phyloP scores from a whole-genome alignment of 2,329 filamentous ascomycete genomes.

The Aspergillus terreus region DNA sequence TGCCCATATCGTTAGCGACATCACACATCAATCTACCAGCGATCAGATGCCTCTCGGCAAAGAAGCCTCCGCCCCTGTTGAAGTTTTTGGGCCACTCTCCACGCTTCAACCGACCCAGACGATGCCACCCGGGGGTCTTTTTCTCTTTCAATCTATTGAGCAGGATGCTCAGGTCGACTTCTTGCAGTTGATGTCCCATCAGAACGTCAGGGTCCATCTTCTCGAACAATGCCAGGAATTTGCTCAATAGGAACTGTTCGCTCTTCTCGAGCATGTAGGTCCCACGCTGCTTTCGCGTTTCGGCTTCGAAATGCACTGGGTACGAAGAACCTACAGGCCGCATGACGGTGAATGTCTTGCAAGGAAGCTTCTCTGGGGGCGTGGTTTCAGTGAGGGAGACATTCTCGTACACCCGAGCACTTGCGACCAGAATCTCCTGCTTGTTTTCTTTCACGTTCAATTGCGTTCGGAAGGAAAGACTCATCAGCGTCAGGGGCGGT shows the following conservation, averaged over 20 bases:
- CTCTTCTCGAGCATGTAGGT: constrained; percentile 76
- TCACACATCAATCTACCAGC: constrained; percentile 89
- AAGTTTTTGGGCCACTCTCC: constrained; percentile 83
- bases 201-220: constrained; percentile 89
- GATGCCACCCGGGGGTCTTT: constrained; percentile 91
- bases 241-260: constrained; percentile 78
- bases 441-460: constrained; percentile 93
- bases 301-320: constrained; percentile 79
- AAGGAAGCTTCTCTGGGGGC: constrained; percentile 81
- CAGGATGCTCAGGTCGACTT: constrained; percentile 90
- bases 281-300: constrained; percentile 70
- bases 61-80: constrained; percentile 82
- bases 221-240: constrained; percentile 85
- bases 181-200: constrained; percentile 92
- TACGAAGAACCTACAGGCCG: constrained; percentile 73
- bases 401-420: constrained; percentile 88
- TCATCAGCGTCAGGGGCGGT: constrained; percentile 94
- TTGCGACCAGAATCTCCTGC: constrained; percentile 89
- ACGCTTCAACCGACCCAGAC: constrained; percentile 81
- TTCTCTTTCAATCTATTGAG: constrained; percentile 82
- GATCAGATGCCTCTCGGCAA: constrained; percentile 85
- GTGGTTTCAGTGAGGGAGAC: constrained; percentile 83
- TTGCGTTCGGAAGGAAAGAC: constrained; percentile 78
- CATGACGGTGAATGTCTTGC: constrained; percentile 86
- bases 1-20: constrained; percentile 92